Evolutionary conservation across 768 basidiomycete species (phyloP), one percentile per base, ranked within the genome.

Genomic region (Ramaria sp.): DNA sequence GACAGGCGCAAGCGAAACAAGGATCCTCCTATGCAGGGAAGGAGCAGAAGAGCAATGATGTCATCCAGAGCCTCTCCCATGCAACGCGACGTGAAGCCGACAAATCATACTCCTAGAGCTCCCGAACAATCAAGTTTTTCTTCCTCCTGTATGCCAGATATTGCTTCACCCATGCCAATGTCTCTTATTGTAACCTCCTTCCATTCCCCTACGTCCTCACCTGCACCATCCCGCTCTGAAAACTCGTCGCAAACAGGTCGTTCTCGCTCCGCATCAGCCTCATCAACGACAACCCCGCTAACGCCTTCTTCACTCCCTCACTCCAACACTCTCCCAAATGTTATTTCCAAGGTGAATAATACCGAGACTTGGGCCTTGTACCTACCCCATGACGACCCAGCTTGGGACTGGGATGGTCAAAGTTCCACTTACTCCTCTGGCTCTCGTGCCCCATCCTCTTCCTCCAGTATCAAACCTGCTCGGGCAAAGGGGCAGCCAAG

Each of bases 341-440:
- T 24, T 24, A 30, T 30, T 25, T 22, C 20, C 15, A 47, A 47
- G 12, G 22, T 8, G 27, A 12, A 47, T 16, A 24, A 47, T 3
- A n/a, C 45, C 13, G 45, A 47, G 25, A 30, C 45, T 1, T 47
- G 45, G 45, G 25, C 28, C 8, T 13, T 16, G n/a, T 10, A 25
- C 4, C 45, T 47, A 16, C 45, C 45, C 15, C 45, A 24, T 24
- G 18, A 22, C 28, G 45, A 47, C 24, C 45, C 45, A 5, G 45
- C 45, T 24, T 47, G 45, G 45, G 45, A 47, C 28, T 47, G 45
- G 45, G 45, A 47, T 24, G 45, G 45, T 16, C 45, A 47, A 24
- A 47, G 45, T 30, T 47, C 45, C 10, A 47, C 45, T 25, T 47
- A 47, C 45, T 47, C 45, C 45, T 25, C 45, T 7, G 45, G 45